Evolutionary conservation across 2,329 filamentous ascomycete genomes (phyloP), one percentile per base, ranked within the genome.

Genomic region (Exophiala sp.): DNA sequence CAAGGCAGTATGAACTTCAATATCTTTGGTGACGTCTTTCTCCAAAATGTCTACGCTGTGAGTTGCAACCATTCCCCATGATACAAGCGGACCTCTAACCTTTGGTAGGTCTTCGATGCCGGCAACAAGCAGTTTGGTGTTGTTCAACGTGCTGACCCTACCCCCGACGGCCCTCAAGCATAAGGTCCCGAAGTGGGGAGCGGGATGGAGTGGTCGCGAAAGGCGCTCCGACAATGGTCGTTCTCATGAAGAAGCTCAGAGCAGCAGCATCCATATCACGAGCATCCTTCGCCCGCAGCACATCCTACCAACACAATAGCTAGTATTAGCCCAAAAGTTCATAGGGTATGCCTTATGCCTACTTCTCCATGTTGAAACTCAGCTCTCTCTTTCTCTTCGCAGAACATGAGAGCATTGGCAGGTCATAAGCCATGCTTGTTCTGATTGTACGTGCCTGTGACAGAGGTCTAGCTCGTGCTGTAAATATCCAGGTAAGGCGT

Each of bases 1-100:
- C 74, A 80, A 35, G 81, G 81, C 2, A 38, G 22, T 18, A 68
- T 78, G 63, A 62, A 68, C 2, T 81, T 84, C 58, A 81, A 84
- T 62, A 83, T 86, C 38, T 68, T 82, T 13, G 82, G 82, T 3
- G 80, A 79, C 57, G 76, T 75, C 1, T 82, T 82, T 61, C 65
- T 86, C 65, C 83, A 83, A 70, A 77, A 73, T 19, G 70, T 83
- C 48, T 86, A 86, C 62, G 80, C 78, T 48, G 75, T 80, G 63
- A 69, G 75, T 70, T 1, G 32, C 32, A 19, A 30, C 19, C 21
- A n/a, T n/a, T n/a, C 24, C 5, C 2, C 16, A 41, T 16, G 8
- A 23, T 27, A 14, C 16, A 6, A 3, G 5, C 3, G 11, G 16
- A 9, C 21, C 14, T 8, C 16, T 23, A 13, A 37, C 34, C 19